Evolutionary conservation across 2,329 filamentous ascomycete genomes (phyloP), one percentile per base, ranked within the genome.

Genomic region (Rachicladosporium sp.): DNA sequence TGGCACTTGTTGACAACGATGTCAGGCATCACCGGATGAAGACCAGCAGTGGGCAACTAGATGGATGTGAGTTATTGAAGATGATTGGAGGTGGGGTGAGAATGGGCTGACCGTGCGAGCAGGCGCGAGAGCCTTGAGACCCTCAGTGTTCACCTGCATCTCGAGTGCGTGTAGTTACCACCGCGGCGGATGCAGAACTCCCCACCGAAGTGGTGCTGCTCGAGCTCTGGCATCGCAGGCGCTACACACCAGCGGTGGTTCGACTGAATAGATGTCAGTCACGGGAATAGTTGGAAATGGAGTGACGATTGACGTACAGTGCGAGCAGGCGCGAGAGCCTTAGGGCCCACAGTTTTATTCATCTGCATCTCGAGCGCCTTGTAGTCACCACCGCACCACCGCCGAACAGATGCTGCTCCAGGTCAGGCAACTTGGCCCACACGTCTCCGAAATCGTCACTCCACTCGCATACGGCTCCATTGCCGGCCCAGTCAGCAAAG

Each of bases 371-470:
- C n/a, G n/a, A n/a, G n/a, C n/a, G n/a, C n/a, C n/a, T n/a, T n/a
- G n/a, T n/a, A n/a, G n/a, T n/a, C n/a, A n/a, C n/a, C n/a, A n/a
- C n/a, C n/a, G n/a, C n/a, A n/a, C n/a, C 67, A 4, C 65, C 62
- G 0, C 73, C 69, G 40, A 93, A 98, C 5, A 98, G 74, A 50
- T 80, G 67, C 6, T 71, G 50, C 65, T 96, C 89, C 0, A 98
- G 73, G 35, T 76, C 73, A 0, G 71, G 66, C 38, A 79, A 73
- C 36, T 67, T 68, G 0, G 87, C 87, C 5, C 81, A 89, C 39
- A 98, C 68, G 31, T 96, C 89, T 2, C 89, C 91, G 49, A 73
- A 83, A 2, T 93, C 85, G 8, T 87, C 86, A 12, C 78, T 71
- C 82, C 83, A 96, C 53, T 88, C 76, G 51, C 95, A 96, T 32